Evolutionary conservation across 768 basidiomycete genomes (phyloP), one percentile per base, ranked within the genome.

Genomic region (Phaeotremella skinneri): DNA sequence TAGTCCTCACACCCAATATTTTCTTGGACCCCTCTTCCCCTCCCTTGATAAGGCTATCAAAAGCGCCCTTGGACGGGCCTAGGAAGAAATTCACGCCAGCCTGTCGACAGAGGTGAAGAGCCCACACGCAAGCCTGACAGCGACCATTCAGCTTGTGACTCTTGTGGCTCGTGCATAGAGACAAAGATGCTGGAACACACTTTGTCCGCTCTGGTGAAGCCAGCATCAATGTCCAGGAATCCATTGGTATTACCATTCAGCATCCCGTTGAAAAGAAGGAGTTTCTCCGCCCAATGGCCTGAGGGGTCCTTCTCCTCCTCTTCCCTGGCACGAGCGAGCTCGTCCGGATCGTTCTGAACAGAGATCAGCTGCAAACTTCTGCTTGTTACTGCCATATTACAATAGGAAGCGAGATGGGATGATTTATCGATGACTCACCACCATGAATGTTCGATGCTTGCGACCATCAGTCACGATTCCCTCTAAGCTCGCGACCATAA

Each of bases 201-300:
- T 45, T 63, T 66, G 57, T 69, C 68, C 2, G 68, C 64, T 3
- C 54, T 25, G 17, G 62, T 69, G 51, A 66, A 59, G 6, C 68
- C 68, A 3, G 59, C 68, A 23, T 60, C 56, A 27, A 50, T 63
- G 32, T 69, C 68, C 54, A 69, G 45, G 49, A 66, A 62, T 5
- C 62, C 66, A 23, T 64, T 51, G 5, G 56, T 37, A 11, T 51
- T 53, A 16, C 63, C 63, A 3, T 47, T 59, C 4, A 42, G 17
- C 23, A 57, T 11, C 13, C 56, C 49, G 9, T 52, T 37, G 39
- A 64, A 56, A 0, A 52, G 29, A 3, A 58, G 5, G 20, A 64
- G 41, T 52, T 69, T 69, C 34, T 57, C 52, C 17, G 48, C 32
- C 59, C 59, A 64, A 27, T 61, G 50, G 5, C 31, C 39, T 7